phyloP scores from a whole-genome alignment of 2,329 filamentous ascomycete genomes.

The Stemphylium vesicarium region DNA sequence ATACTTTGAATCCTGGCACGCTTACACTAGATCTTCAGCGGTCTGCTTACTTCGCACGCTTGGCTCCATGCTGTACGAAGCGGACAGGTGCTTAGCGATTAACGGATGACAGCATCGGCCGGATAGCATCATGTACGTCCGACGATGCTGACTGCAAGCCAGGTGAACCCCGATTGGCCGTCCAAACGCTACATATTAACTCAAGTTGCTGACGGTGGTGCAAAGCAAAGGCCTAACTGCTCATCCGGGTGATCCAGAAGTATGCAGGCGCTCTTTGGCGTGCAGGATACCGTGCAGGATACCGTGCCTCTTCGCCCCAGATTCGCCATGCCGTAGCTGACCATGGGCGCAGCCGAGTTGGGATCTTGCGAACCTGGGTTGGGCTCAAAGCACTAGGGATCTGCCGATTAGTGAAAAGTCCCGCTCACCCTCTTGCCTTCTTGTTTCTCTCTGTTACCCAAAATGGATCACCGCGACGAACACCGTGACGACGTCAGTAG shows the following conservation, averaged over 20 bases:
- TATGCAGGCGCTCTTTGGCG: slow-evolving; percentile 9
- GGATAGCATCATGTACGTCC: background rate
- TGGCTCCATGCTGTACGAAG: slow-evolving; percentile 10
- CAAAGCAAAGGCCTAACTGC: slow-evolving; percentile 14
- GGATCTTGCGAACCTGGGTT: slow-evolving; percentile 11
- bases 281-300: slow-evolving; percentile 21
- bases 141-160: slow-evolving; percentile 17
- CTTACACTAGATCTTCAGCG: slow-evolving; percentile 11
- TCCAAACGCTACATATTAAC: slow-evolving; percentile 11
- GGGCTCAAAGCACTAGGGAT: slow-evolving; percentile 1
- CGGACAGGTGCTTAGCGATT: slow-evolving; percentile 3
- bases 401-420: slow-evolving; percentile 12
- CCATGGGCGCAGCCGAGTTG: slow-evolving; percentile 18
- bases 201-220: slow-evolving; percentile 22
- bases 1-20: background rate
- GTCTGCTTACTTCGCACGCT: slow-evolving; percentile 10
- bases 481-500: slow-evolving; percentile 20
- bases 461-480: slow-evolving; percentile 24
- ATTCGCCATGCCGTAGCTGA: slow-evolving; percentile 6
- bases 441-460: slow-evolving; percentile 8
- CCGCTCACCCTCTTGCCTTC: slow-evolving; percentile 10
- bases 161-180: slow-evolving; percentile 17
- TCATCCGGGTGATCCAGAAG: slow-evolving; percentile 13
- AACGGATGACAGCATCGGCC: slow-evolving; percentile 17
- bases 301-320: slow-evolving; percentile 15